phyloP scores from a whole-genome alignment of 1,139 yeast genomes.

The Magnusiomyces paraingens region DNA sequence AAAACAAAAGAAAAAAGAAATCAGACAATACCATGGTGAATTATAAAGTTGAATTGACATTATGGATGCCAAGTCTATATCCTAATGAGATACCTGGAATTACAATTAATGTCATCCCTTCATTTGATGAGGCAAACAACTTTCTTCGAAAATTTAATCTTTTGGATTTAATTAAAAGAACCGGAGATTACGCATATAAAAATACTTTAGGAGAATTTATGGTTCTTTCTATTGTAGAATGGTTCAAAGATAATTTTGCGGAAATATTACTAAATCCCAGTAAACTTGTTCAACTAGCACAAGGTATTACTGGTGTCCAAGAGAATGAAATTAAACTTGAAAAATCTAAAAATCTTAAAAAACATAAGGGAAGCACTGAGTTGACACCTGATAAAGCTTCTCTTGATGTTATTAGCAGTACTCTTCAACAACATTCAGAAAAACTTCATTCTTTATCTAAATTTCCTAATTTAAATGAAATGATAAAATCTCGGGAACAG shows the following conservation, averaged over 20 bases:
- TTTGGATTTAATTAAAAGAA: conserved; percentile 50
- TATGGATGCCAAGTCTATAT: conserved; percentile 24
- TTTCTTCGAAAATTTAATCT: conserved; percentile 46
- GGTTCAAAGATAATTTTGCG: conserved; percentile 61
- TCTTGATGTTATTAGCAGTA: conserved; percentile 7
- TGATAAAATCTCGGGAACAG: conserved; percentile 42
- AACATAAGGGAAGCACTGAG: background rate
- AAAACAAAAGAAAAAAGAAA: no score
- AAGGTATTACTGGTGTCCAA: conserved; percentile 33
- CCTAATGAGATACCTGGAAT: conserved; percentile 33
- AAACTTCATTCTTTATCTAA: background rate
- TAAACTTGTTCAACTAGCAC: conserved; percentile 43
- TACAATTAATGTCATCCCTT: conserved; percentile 20
- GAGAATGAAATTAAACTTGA: conserved; percentile 15
- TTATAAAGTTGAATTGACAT: conserved; percentile 11
- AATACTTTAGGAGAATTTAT: conserved; percentile 61
- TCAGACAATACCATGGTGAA: background rate
- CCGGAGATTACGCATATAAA: conserved; percentile 34
- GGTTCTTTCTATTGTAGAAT: conserved; percentile 60
- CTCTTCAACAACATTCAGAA: background rate
- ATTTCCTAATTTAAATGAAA: conserved; percentile 19
- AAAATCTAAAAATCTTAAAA: background rate
- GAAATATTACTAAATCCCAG: conserved; percentile 68
- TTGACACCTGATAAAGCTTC: conserved; percentile 1
- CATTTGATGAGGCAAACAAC: no score